Base-by-base conservation (phyloP, 345 rosid genomes). In the Brassica cretica region DNA sequence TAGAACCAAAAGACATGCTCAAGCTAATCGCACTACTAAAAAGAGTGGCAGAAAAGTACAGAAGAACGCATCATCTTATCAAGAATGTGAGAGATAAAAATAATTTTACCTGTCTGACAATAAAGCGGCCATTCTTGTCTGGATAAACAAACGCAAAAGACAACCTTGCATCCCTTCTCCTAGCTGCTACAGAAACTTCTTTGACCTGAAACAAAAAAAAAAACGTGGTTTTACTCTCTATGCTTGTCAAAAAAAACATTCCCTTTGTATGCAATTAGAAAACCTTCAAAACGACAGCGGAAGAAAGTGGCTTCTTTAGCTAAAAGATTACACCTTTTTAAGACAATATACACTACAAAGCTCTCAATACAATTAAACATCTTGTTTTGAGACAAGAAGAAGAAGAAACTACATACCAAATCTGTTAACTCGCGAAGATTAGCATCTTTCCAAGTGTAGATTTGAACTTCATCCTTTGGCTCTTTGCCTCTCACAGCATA, bases 401-500 rank as follows among this genome's bases (percentile, higher is more conserved):
- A 19, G 9, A 3, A 58, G 30, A 25, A 14, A 70, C 37, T 30
- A 73, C 88, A 72, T 78, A 94, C 98, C 88, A 92, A 85, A 75
- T 94, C 98, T 2, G 98, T 92, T 79, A 90, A 76, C 85, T 94
- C 94, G 0, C 94, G 91, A 35, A 94, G 93, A 44, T 86, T 89
- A 55, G 98, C 98, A 87, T 94, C 97, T 80, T 91, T 94, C 97
- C 98, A 94, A 2, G 98, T 93, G 81, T 94, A 94, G 58, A 94
- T 92, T 75, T 91, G 98, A 83, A 92, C 98, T 87, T 93, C 98
- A 73, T 91, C 94, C 74, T 92, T 92, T 41, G 98, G 98, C 65
- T 92, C 98, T 87, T 92, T 92, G 82, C 98, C 97, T 80, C 98
- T 89, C 66, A 88, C 89, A n/a, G 97, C 93, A 88, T 88, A 94